phyloP scores from a whole-genome alignment of 2,329 filamentous ascomycete species.

The Coniochaeta sp. region DNA sequence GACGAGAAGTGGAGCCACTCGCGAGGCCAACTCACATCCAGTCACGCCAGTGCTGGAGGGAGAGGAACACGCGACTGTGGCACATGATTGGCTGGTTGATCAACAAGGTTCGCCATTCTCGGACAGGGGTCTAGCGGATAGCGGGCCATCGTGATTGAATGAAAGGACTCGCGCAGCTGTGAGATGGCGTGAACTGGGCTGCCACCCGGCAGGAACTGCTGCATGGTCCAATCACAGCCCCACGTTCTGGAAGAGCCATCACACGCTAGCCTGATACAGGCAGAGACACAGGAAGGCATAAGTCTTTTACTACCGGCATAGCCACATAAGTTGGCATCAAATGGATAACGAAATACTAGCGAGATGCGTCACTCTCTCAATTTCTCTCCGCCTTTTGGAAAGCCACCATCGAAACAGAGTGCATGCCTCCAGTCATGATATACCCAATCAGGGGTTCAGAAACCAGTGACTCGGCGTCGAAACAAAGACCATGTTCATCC shows the following conservation, averaged over 20 bases:
- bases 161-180: background rate
- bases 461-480: too few relatives aligned
- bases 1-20: slow-evolving; percentile 2
- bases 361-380: background rate
- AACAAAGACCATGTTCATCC: too few relatives aligned
- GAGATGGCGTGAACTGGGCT: background rate
- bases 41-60: slow-evolving; percentile 9
- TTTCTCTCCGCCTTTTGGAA: background rate
- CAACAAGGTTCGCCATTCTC: slow-evolving; percentile 11
- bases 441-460: background rate
- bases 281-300: too few relatives aligned
- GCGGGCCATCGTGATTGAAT: slow-evolving; percentile 17
- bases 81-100: slow-evolving; percentile 14
- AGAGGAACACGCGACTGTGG: slow-evolving; percentile 9
- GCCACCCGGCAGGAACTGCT: background rate
- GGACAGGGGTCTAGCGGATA: slow-evolving; percentile 19
- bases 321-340: too few relatives aligned
- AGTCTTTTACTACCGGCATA: background rate
- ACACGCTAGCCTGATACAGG: background rate
- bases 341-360: background rate
- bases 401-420: background rate
- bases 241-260: background rate
- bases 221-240: background rate
- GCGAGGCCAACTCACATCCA: background rate
- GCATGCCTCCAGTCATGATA: background rate